Evolutionary conservation across 345 rosid species (phyloP), one percentile per base, ranked within the genome.

Genomic region (Boechera divaricarpa): DNA sequence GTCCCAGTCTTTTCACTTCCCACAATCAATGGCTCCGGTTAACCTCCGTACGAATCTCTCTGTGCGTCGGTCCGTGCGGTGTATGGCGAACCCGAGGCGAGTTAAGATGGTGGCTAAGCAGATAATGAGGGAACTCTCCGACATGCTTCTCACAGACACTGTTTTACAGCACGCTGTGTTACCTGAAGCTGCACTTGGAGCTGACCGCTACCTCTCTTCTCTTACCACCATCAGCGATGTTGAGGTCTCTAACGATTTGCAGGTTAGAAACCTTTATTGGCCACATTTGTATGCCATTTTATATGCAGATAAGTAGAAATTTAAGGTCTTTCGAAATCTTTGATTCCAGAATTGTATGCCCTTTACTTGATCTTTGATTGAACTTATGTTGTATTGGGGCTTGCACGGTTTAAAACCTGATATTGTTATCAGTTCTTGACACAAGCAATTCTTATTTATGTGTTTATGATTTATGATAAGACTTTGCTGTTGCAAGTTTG

Each of bases 31-130:
- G 67, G 60, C 73, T 39, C 72, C 79, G 26, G 42, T 63, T 63
- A 83, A 63, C 63, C 81, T 76, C 33, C 82, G 69, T 7, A 21
- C 68, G 24, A 63, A 29, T 41, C 79, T 79, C 9, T 59, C 79
- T 4, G 38, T 59, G 13, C 82, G 79, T 28, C 26, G 76, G 18
- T 71, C 38, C 49, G 82, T 90, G 21, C 85, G 53, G 82, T 94
- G 98, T 77, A 94, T 94, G 98, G 97, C 97, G 36, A 89, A 87
- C 69, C 97, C 90, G 28, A 87, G 98, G 57, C 78, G 98, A 82
- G 98, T 91, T 53, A 85, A 89, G 80, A 94, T 89, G 94, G 97
- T 90, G 49, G 93, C 97, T 41, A 91, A 87, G 70, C 96, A 94
- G 81, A 90, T 94, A 75, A 84, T 81, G 82, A 88, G 97, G 59